phyloP scores from a whole-genome alignment of 2,329 filamentous ascomycete genomes.

The Exophiala sp. region DNA sequence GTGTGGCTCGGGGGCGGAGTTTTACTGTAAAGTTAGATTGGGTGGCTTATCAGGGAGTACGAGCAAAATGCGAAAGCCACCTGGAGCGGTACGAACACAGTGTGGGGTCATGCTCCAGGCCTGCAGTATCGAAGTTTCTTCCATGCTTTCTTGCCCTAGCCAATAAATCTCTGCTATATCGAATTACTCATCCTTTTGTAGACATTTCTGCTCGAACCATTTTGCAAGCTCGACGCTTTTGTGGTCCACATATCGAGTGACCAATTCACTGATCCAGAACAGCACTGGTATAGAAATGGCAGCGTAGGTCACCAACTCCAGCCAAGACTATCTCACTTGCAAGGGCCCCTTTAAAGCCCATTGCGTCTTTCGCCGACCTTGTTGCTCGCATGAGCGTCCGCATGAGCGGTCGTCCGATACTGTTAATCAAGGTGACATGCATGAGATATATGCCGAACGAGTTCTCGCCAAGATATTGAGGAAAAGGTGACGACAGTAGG shows the following conservation, averaged over 20 bases:
- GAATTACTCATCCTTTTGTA: neutral
- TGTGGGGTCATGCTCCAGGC: too few relatives aligned
- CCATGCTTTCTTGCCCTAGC: too few relatives aligned
- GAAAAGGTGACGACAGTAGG: neutral
- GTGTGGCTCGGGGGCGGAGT: too few relatives aligned
- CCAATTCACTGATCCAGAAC: constrained; percentile 1
- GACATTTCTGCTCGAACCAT: neutral
- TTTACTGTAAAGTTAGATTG: too few relatives aligned
- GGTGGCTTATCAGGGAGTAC: too few relatives aligned
- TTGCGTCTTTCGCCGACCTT: neutral
- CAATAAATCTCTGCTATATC: neutral
- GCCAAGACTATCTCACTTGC: neutral
- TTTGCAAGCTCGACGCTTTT: neutral
- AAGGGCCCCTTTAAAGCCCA: neutral
- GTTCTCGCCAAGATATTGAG: constrained; percentile 61
- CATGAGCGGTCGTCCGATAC: neutral
- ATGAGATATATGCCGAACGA: constrained; percentile 63
- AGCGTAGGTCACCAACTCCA: neutral
- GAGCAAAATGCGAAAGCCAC: too few relatives aligned
- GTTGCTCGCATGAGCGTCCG: neutral
- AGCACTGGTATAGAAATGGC: neutral
- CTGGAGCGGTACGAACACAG: too few relatives aligned
- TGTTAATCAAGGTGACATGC: constrained; percentile 36
- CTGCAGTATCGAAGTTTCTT: too few relatives aligned
- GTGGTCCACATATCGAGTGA: neutral